Evolutionary conservation across 768 basidiomycete genomes (phyloP).

Genomic region (Chalciporus sphaerocephalus): DNA sequence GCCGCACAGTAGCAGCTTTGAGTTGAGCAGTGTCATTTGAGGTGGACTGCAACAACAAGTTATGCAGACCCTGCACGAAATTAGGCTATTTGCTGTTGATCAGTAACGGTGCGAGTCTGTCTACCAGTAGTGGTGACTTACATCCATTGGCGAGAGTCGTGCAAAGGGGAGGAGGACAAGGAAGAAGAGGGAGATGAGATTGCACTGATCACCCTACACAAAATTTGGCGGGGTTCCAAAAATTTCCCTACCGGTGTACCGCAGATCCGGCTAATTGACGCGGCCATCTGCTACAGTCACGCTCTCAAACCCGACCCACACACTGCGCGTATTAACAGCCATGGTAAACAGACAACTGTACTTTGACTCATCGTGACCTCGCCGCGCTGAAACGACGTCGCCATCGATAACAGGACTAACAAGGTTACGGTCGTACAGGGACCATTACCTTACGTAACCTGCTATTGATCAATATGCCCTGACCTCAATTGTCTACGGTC

Average conservation of each 20-base stretch:
- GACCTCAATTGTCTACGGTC: too few species aligned
- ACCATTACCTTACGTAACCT: too few species aligned
- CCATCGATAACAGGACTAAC: too few species aligned
- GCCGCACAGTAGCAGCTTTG: conserved; percentile 85
- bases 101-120: neutral
- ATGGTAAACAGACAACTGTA: neutral
- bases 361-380: neutral
- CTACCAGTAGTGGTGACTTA: conserved; percentile 14
- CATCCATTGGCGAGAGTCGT: conserved; percentile 28
- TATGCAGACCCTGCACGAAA: conserved; percentile 79
- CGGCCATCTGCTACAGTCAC: too few species aligned
- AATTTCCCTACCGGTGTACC: conserved; percentile 16
- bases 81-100: conserved; percentile 42
- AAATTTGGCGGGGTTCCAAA: conserved; percentile 59
- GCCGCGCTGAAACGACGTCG: too few species aligned
- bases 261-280: neutral
- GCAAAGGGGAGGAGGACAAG: conserved; percentile 26
- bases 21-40: conserved; percentile 80
- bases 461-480: too few species aligned
- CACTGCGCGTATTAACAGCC: too few species aligned
- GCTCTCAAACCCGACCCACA: too few species aligned
- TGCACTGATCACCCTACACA: conserved; percentile 28
- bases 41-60: conserved; percentile 79
- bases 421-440: too few species aligned
- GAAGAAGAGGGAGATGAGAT: conserved; percentile 28